Evolutionary conservation across 1,284 basidiomycete species (phyloP).

Genomic region (Microbotryum scabiosae): DNA sequence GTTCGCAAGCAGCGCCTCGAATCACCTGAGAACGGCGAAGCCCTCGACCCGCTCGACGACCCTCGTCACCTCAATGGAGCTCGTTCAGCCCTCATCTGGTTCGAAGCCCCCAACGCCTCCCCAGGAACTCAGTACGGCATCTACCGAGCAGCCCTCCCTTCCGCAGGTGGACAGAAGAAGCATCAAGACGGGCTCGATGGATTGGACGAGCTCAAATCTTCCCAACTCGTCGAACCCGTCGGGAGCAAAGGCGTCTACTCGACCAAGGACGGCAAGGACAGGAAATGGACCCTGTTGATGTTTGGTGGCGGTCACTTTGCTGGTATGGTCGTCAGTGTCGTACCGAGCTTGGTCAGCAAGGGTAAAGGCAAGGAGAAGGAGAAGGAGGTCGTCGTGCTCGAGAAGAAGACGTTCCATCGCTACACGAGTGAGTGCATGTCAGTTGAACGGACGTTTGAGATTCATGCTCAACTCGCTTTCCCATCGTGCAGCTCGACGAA

Average conservation of each 20-base stretch:
- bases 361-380: constrained; percentile 48
- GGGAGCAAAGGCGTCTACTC: constrained; percentile 30
- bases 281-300: constrained; percentile 91
- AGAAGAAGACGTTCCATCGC: constrained; percentile 95
- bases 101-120: constrained; percentile 58
- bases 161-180: constrained; percentile 40
- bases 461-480: background rate
- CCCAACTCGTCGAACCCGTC: constrained; percentile 51
- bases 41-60: constrained; percentile 37
- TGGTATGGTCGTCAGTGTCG: constrained; percentile 65
- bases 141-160: constrained; percentile 65
- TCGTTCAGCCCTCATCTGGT: constrained; percentile 77
- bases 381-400: constrained; percentile 65
- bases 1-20: constrained; percentile 51
- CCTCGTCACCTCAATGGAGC: constrained; percentile 45
- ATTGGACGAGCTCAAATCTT: constrained; percentile 48
- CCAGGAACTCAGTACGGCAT: constrained; percentile 76
- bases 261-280: constrained; percentile 47
- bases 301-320: constrained; percentile 96
- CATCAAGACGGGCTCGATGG: constrained; percentile 40
- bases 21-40: constrained; percentile 36
- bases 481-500: constrained; percentile 63
- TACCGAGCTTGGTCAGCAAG: constrained; percentile 45
- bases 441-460: constrained; percentile 31
- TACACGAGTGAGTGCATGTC: constrained; percentile 69